Conservation (phyloP, 2,329 filamentous ascomycete species). For the Zasmidium angulare region DNA sequence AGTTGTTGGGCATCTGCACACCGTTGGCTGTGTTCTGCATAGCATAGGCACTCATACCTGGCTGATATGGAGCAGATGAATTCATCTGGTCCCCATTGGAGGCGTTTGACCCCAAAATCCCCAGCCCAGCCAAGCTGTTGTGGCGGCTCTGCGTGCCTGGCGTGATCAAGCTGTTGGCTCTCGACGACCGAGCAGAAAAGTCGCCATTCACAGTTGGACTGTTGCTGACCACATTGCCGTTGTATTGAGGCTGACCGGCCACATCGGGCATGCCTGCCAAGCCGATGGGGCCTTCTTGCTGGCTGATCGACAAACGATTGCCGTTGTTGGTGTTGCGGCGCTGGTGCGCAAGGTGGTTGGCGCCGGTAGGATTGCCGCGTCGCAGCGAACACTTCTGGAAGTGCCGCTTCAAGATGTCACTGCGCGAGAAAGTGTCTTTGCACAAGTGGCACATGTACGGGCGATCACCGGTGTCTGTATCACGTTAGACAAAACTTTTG, state of each 20-base stretch:
- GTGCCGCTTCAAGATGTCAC: conserved; percentile 97
- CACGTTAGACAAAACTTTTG: conserved; percentile 36
- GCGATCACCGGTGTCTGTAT: conserved; percentile 87
- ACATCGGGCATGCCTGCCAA: conserved; percentile 37
- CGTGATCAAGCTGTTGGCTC: conserved; percentile 51
- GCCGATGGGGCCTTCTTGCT: conserved; percentile 37
- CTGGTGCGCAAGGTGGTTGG: conserved; percentile 83
- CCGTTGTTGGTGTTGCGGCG: conserved; percentile 50
- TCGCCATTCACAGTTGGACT: conserved; percentile 39
- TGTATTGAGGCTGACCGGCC: conserved; percentile 28
- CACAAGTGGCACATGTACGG: conserved; percentile 98
- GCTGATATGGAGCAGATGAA: conserved; percentile 31
- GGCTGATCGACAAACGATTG: conserved; percentile 37
- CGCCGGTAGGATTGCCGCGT: conserved; percentile 91
- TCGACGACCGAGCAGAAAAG: conserved; percentile 49
- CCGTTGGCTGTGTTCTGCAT: conserved; percentile 34
- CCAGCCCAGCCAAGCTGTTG: conserved; percentile 34
- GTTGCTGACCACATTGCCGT: conserved; percentile 29
- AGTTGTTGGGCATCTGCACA: conserved; percentile 30
- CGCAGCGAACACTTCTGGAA: conserved; percentile 99
- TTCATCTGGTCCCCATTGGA: conserved; percentile 29
- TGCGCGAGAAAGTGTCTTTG: conserved; percentile 95
- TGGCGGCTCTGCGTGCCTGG: conserved; percentile 37
- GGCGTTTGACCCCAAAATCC: conserved; percentile 32
- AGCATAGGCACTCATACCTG: conserved; percentile 34